A percentile compares a stretch with the other conserved stretches of the same genome.
These are phyloP conservation scores for Chlorella sp. DNA, from an alignment of 139 green algal species.

Conservation along the genomic window DNA sequence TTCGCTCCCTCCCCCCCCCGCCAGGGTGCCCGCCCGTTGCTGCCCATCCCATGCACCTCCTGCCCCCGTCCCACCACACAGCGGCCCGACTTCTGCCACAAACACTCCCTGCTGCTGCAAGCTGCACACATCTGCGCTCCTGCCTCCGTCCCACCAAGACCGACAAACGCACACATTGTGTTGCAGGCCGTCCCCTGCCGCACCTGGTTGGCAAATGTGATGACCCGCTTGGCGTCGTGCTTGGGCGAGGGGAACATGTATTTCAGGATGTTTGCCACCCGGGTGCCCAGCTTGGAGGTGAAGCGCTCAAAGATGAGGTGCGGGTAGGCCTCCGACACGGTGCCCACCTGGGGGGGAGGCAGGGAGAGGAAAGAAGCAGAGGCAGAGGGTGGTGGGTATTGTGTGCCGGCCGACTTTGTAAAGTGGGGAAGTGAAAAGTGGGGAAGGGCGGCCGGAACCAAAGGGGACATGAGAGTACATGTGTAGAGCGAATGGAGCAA, in stretches of 20 bases:
- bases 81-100: no score
- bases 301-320: constrained; percentile 97
- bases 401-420: no score
- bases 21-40: no score
- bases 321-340: constrained; percentile 93
- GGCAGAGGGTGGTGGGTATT: neutral
- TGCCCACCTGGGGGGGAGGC: constrained; percentile 74
- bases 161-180: neutral
- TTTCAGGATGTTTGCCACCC: constrained; percentile 92
- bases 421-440: no score
- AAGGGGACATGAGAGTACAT: no score
- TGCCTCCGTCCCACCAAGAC: neutral
- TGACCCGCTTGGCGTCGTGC: constrained; percentile 86
- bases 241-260: constrained; percentile 96
- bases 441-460: no score
- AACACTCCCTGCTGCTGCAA: no score
- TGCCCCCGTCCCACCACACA: neutral
- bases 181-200: neutral
- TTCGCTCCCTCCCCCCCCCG: neutral
- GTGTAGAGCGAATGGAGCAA: no score
- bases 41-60: neutral
- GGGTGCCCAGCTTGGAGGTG: constrained; percentile 82
- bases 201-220: constrained; percentile 87
- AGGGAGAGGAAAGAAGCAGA: neutral
- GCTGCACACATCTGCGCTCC: no score